Evolutionary conservation across 257 asterid species (phyloP).

Genomic region (Forsythia viridissima): DNA sequence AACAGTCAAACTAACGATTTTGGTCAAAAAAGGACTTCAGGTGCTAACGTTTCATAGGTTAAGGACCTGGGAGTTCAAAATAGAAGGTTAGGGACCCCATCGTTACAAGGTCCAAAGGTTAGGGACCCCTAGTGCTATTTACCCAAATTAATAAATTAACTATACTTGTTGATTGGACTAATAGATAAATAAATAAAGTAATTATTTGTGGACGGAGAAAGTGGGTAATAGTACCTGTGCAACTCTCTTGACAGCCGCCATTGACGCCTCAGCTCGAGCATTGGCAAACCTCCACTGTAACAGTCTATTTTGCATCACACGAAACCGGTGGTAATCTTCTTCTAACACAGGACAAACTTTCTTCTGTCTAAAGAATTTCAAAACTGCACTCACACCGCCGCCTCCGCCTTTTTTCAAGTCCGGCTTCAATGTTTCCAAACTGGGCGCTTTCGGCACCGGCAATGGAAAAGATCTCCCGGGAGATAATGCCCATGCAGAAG

Average conservation of each 20-base stretch:
- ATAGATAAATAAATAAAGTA: no score
- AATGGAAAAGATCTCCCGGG: slow-evolving; percentile 52
- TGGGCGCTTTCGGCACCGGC: slow-evolving; percentile 31
- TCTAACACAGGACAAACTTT: slow-evolving; percentile 46
- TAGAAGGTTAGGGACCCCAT: no score
- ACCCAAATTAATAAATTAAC: no score
- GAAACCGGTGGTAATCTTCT: slow-evolving; percentile 62
- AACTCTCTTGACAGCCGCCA: slow-evolving; percentile 39
- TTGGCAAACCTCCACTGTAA: slow-evolving; percentile 86
- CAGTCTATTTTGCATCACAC: slow-evolving; percentile 55
- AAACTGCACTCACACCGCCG: slow-evolving; percentile 41
- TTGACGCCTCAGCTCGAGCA: slow-evolving; percentile 63
- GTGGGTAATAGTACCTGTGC: slow-evolving; percentile 43
- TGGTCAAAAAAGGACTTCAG: no score
- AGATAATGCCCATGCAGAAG: slow-evolving; percentile 88
- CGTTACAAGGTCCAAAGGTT: no score
- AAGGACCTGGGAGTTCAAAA: no score
- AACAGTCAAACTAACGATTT: no score
- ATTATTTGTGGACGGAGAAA: no score
- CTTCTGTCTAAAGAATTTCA: slow-evolving; percentile 58
- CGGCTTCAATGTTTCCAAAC: slow-evolving; percentile 27
- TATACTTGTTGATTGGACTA: no score
- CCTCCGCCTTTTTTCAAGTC: slow-evolving; percentile 30
- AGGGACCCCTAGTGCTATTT: no score
- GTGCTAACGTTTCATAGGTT: no score